phyloP scores from a whole-genome alignment of 1,284 basidiomycete species.

The Rhizopogon parksii region DNA sequence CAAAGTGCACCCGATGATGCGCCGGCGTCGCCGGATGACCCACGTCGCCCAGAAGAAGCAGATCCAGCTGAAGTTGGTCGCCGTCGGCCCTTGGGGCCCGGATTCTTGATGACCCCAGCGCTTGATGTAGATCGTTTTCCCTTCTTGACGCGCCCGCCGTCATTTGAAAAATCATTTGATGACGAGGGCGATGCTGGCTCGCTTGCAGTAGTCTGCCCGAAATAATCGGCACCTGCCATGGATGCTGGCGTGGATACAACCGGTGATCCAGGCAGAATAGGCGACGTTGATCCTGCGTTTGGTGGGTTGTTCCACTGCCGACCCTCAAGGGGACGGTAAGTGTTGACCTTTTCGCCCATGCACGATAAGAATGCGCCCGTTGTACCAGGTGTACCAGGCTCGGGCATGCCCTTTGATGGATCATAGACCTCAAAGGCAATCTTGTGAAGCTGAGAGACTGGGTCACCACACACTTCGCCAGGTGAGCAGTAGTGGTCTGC shows the following conservation, averaged over 20 bases:
- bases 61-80: slow-evolving; percentile 71
- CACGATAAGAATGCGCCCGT: slow-evolving; percentile 80
- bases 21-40: slow-evolving; percentile 55
- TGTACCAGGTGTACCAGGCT: slow-evolving; percentile 63
- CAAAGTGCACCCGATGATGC: slow-evolving; percentile 74
- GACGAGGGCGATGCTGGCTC: slow-evolving; percentile 61
- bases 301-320: slow-evolving; percentile 58
- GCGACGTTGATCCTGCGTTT: slow-evolving; percentile 47
- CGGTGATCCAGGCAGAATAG: slow-evolving; percentile 60
- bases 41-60: slow-evolving; percentile 55
- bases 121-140: slow-evolving; percentile 69
- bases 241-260: slow-evolving; percentile 56
- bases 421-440: slow-evolving; percentile 88
- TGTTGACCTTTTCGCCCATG: slow-evolving; percentile 85
- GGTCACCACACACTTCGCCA: slow-evolving; percentile 87
- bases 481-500: slow-evolving; percentile 73
- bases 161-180: slow-evolving; percentile 67
- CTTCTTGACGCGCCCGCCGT: slow-evolving; percentile 76
- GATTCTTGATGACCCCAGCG: slow-evolving; percentile 58
- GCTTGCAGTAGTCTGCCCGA: slow-evolving; percentile 45
- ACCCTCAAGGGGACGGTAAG: slow-evolving; percentile 77
- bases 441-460: slow-evolving; percentile 93
- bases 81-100: slow-evolving; percentile 55
- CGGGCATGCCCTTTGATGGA: slow-evolving; percentile 56
- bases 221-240: slow-evolving; percentile 58